Conservation (phyloP, 1,139 yeast genomes). For the Blastobotrys capitulatus region DNA sequence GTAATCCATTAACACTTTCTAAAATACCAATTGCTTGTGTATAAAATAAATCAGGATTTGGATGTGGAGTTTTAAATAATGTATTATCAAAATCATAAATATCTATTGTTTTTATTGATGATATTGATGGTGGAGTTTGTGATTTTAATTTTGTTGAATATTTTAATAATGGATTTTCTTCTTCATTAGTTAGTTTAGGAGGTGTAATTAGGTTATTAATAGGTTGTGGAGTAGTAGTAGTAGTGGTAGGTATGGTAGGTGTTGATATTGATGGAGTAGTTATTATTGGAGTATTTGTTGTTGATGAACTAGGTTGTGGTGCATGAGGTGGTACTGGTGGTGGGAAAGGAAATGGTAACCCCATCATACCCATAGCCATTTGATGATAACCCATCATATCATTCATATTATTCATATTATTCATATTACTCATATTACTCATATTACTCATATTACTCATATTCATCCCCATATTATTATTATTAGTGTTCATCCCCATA, state of each 20-base stretch:
- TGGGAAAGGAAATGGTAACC: neutral
- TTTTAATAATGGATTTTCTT: constrained; percentile 7
- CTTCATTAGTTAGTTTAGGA: neutral
- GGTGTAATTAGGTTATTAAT: too few species aligned
- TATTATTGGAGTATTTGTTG: neutral
- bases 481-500: too few species aligned
- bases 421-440: neutral
- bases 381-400: neutral
- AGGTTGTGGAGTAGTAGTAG: neutral
- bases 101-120: constrained; percentile 28
- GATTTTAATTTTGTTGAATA: neutral
- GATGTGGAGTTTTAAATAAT: constrained; percentile 41
- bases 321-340: neutral
- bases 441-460: neutral
- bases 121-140: neutral
- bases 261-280: too few species aligned
- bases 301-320: neutral
- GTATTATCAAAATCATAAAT: constrained; percentile 48
- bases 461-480: neutral
- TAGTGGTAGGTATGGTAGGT: neutral
- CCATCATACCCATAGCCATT: constrained; percentile 10
- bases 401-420: neutral
- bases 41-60: constrained; percentile 37
- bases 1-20: constrained; percentile 25
- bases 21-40: constrained; percentile 29